Evolutionary conservation across 371 early-diverging fungal species (phyloP).

Genomic region (Rhizopus stolonifer): DNA sequence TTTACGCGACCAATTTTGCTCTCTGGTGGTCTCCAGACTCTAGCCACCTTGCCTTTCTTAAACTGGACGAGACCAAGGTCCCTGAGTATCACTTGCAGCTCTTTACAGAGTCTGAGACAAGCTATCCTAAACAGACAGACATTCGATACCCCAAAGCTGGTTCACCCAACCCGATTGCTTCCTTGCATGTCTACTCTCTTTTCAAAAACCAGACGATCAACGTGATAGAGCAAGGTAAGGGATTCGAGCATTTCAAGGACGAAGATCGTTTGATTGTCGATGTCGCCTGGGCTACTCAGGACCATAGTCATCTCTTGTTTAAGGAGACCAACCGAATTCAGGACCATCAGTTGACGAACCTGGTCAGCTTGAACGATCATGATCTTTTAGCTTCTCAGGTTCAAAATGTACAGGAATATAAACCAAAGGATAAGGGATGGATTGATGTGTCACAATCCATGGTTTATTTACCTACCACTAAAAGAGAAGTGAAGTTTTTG

Average conservation of each 20-base stretch:
- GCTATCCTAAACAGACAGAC: constrained; percentile 71
- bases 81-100: constrained; percentile 73
- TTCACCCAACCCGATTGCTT: constrained; percentile 78
- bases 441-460: constrained; percentile 60
- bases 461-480: constrained; percentile 41
- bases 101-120: constrained; percentile 49
- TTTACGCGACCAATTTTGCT: constrained; percentile 64
- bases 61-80: constrained; percentile 81
- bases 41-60: constrained; percentile 77
- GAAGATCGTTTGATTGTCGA: constrained; percentile 80
- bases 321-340: constrained; percentile 90
- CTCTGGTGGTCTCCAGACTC: constrained; percentile 92
- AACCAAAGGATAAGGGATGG: constrained; percentile 72
- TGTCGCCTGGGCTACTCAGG: constrained; percentile 76
- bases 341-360: constrained; percentile 68
- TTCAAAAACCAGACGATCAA: constrained; percentile 23
- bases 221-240: constrained; percentile 1
- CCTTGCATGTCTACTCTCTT: constrained; percentile 64
- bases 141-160: constrained; percentile 91
- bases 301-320: constrained; percentile 68
- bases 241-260: constrained; percentile 38
- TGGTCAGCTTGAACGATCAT: constrained; percentile 37
- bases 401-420: constrained; percentile 53
- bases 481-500: constrained; percentile 62
- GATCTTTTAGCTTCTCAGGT: constrained; percentile 23